A percentile compares a stretch with the other conserved stretches of the same genome.
phyloP scores from a whole-genome alignment of 2,329 filamentous ascomycete genomes.

The Hypoxylon sp. region DNA sequence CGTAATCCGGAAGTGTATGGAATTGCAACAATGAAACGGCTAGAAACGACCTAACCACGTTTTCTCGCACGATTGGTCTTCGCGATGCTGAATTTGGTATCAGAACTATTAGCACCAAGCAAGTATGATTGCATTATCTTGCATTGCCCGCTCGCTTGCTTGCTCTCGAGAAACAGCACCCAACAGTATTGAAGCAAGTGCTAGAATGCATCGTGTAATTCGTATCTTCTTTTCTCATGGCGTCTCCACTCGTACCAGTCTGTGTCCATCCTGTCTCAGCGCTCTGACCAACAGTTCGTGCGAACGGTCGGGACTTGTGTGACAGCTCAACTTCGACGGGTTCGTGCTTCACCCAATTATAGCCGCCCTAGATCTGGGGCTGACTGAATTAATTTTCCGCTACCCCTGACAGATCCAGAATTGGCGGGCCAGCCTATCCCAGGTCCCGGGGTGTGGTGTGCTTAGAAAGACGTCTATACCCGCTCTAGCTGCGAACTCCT shows the following conservation, averaged over 20 bases:
- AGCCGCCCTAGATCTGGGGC: conserved; percentile 19
- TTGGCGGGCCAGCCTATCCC: conserved; percentile 15
- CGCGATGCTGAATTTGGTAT: background rate
- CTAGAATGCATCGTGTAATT: conserved; percentile 21
- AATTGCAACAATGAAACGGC: conserved; percentile 39
- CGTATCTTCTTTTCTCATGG: conserved; percentile 18
- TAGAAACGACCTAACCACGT: conserved; percentile 20
- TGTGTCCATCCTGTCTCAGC: conserved; percentile 47
- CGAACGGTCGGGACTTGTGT: conserved; percentile 50
- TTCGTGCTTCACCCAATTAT: conserved; percentile 29
- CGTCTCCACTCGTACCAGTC: conserved; percentile 29
- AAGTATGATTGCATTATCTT: conserved; percentile 13
- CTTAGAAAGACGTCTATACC: conserved; percentile 13
- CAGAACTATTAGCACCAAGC: conserved; percentile 1
- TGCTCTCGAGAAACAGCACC: conserved; percentile 13
- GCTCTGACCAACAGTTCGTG: conserved; percentile 56
- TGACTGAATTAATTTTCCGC: conserved; percentile 12
- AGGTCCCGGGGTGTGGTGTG: background rate
- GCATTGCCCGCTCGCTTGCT: conserved; percentile 18
- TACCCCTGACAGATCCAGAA: conserved; percentile 12
- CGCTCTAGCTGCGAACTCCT: conserved; percentile 46
- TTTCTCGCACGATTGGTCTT: background rate
- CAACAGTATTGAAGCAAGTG: conserved; percentile 16
- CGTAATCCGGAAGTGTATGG: conserved; percentile 30
- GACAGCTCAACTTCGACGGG: conserved; percentile 48